A percentile compares a stretch with the other conserved stretches of the same genome.
Conservation (phyloP, 371 early-diverging fungal species). For the Apophysomyces variabilis region DNA sequence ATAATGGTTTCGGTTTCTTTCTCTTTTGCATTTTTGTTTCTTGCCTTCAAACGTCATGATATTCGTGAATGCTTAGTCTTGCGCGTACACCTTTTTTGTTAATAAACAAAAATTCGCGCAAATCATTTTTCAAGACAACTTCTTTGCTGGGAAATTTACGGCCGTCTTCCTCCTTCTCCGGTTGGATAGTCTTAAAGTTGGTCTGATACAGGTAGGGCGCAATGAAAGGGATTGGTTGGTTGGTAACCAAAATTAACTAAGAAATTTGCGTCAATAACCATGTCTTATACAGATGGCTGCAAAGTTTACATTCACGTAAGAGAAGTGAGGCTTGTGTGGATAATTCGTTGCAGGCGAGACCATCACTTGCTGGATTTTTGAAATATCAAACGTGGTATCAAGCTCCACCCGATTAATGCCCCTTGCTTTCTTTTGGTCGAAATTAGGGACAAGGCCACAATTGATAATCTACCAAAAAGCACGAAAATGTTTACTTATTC, state of each 20-base stretch:
- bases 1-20: too few species aligned
- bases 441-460: slow-evolving; percentile 64
- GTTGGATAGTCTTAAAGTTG: slow-evolving; percentile 52
- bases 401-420: slow-evolving; percentile 67
- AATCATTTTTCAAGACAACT: slow-evolving; percentile 59
- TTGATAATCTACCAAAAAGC: slow-evolving; percentile 47
- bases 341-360: slow-evolving; percentile 60
- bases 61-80: slow-evolving; percentile 62
- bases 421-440: slow-evolving; percentile 52
- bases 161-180: slow-evolving; percentile 42
- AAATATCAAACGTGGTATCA: slow-evolving; percentile 56
- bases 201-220: slow-evolving; percentile 65
- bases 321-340: slow-evolving; percentile 59
- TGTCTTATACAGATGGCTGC: neutral
- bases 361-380: slow-evolving; percentile 65
- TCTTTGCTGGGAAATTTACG: slow-evolving; percentile 54
- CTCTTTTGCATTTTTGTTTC: neutral
- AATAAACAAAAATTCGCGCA: slow-evolving; percentile 67
- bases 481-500: neutral
- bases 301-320: slow-evolving; percentile 61
- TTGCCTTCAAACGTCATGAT: slow-evolving; percentile 51
- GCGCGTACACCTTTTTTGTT: slow-evolving; percentile 63
- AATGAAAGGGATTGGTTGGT: slow-evolving; percentile 58
- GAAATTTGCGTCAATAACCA: neutral
- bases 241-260: slow-evolving; percentile 61